These are phyloP conservation scores for Naganishia sp. DNA, from an alignment of 1,284 basidiomycete genomes.

Conservation along the genomic window DNA sequence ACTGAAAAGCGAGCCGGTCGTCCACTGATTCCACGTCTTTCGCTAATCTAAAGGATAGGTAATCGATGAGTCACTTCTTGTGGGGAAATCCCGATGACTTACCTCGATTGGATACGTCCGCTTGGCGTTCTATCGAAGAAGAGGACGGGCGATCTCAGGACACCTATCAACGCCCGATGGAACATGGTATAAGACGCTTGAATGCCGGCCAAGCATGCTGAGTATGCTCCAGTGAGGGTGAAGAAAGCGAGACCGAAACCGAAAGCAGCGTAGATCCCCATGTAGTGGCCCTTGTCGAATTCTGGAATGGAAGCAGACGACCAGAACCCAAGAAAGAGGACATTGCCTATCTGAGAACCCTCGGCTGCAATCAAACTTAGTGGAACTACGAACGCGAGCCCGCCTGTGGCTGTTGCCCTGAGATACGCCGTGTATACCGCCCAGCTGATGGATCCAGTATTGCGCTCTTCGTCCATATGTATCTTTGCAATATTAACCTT, in stretches of 20 bases:
- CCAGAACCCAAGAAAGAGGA: conserved; percentile 47
- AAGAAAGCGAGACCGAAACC: conserved; percentile 36
- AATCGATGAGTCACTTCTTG: conserved; percentile 59
- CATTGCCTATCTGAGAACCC: conserved; percentile 39
- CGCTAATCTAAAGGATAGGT: conserved; percentile 57
- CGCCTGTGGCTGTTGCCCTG: conserved; percentile 29
- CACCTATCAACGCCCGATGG: conserved; percentile 37
- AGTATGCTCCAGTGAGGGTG: conserved; percentile 37
- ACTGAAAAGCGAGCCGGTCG: conserved; percentile 38
- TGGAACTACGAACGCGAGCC: conserved; percentile 31
- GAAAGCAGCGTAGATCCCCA: conserved; percentile 42
- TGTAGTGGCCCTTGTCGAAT: conserved; percentile 42
- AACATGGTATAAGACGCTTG: conserved; percentile 42
- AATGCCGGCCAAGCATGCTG: conserved; percentile 39
- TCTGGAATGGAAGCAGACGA: conserved; percentile 38
- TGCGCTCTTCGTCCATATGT: conserved; percentile 36
- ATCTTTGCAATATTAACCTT: conserved; percentile 19
- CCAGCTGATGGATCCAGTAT: conserved; percentile 32
- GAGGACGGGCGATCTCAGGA: conserved; percentile 39
- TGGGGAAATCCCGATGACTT: conserved; percentile 58
- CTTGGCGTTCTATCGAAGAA: conserved; percentile 43
- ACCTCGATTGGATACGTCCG: conserved; percentile 58
- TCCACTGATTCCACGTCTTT: conserved; percentile 50
- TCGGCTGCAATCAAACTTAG: conserved; percentile 38
- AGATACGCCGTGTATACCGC: conserved; percentile 31